phyloP scores from a whole-genome alignment of 2,329 filamentous ascomycete genomes.

The Lachnellula subtilissima region DNA sequence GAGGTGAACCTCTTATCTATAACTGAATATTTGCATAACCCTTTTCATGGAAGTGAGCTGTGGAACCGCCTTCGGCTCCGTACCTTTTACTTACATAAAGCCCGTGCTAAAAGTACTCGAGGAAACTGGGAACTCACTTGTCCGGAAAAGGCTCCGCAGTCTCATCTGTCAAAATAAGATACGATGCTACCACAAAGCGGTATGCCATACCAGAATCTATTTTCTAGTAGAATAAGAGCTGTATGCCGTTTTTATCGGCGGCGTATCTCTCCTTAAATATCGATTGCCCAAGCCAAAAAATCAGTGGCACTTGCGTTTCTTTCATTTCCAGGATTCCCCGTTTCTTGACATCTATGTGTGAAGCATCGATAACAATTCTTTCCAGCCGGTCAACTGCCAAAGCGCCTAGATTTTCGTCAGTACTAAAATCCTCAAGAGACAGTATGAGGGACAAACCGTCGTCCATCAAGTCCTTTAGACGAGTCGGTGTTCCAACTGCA shows the following conservation, averaged over 20 bases:
- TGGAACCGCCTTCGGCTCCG: no score
- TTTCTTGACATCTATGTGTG: constrained; percentile 92
- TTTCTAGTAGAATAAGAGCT: constrained; percentile 59
- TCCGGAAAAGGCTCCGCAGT: neutral
- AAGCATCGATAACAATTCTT: constrained; percentile 82
- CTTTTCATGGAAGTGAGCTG: no score
- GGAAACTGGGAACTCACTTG: neutral
- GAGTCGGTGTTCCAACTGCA: constrained; percentile 82
- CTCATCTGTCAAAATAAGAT: neutral
- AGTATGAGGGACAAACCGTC: constrained; percentile 52
- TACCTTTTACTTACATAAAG: no score
- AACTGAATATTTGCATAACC: no score
- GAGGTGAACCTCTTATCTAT: no score
- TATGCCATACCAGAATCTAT: neutral
- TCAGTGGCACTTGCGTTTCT: constrained; percentile 78
- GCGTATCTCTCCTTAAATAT: constrained; percentile 69
- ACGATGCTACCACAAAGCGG: neutral
- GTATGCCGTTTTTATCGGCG: constrained; percentile 50
- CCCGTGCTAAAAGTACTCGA: no score
- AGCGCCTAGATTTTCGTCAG: constrained; percentile 46
- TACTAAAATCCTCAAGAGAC: constrained; percentile 1
- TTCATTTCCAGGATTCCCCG: constrained; percentile 92
- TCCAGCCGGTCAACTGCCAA: constrained; percentile 67
- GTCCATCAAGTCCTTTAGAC: constrained; percentile 77
- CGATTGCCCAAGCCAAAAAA: constrained; percentile 64